Base-by-base conservation (phyloP, 2,329 filamentous ascomycete species). In the Colletotrichum gloeosporioides region DNA sequence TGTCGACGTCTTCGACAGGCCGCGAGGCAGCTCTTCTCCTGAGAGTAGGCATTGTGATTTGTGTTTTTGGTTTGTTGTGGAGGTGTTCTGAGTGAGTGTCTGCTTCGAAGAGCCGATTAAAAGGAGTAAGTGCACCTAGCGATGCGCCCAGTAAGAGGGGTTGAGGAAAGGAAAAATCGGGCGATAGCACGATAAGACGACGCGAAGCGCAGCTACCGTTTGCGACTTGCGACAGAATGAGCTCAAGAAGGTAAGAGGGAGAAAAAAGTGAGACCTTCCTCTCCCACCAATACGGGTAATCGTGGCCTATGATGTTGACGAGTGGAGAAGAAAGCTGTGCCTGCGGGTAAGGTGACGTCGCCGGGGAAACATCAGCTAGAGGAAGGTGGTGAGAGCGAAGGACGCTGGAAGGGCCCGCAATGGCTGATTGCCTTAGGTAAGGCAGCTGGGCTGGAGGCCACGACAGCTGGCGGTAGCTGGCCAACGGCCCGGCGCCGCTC, bases 291-390 rank as follows among this genome's bases (percentile, higher is more conserved):
- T 69, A 44, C 29, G 49, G 64, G 65, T 49, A 39, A 62, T 31
- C 64, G 73, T 76, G 70, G 73, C 64, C 63, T 73, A 64, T 72
- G 76, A 73, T 73, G 62, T 57, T 70, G 68, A 36, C 13, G 63
- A 59, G 69, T 73, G 74, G 74, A 71, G 69, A 74, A 76, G 64
- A 62, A 68, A 71, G 63, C 75, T 65, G 44, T 72, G 12, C 34
- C 34, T 53, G 68, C 49, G 64, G 73, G 69, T 76, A 76, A 66
- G 57, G 74, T 78, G 77, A 78, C 77, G 77, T 77, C 77, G 72
- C 77, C 71, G 69, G 77, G 77, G 77, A 70, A 78, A 78, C 77
- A 76, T 39, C 75, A 63, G 55, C 59, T 59, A 64, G 27, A 25
- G 64, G 73, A 65, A 76, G 64, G 22, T 73, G 70, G 70, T 76